These are phyloP conservation scores for Phialophora verrucosa DNA, from an alignment of 2,329 filamentous ascomycete genomes.

Conservation along the genomic window DNA sequence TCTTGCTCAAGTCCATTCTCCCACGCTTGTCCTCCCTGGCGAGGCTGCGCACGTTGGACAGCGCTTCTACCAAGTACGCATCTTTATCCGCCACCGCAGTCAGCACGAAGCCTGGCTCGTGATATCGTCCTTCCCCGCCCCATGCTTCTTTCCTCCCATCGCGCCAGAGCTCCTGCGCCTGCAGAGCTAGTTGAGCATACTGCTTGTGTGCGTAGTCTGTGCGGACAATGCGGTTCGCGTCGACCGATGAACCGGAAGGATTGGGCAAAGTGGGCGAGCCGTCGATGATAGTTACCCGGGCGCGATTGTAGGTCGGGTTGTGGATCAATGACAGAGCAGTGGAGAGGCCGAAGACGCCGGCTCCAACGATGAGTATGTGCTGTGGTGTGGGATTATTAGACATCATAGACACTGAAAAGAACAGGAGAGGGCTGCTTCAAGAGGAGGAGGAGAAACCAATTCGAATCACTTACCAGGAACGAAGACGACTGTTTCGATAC, in stretches of 20 bases:
- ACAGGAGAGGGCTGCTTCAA: not conserved
- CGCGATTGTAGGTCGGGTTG: slow-evolving; percentile 46
- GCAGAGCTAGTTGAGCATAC: slow-evolving; percentile 75
- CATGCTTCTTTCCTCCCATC: slow-evolving; percentile 41
- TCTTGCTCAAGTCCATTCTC: slow-evolving; percentile 47
- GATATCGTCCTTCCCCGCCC: slow-evolving; percentile 52
- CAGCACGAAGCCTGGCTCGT: slow-evolving; percentile 51
- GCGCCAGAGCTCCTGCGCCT: slow-evolving; percentile 62
- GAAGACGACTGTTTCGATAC: not conserved
- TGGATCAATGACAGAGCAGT: slow-evolving; percentile 73
- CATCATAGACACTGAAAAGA: slow-evolving; percentile 1
- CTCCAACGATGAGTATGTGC: slow-evolving; percentile 66
- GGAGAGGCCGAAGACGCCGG: slow-evolving; percentile 69
- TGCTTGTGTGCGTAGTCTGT: slow-evolving; percentile 81
- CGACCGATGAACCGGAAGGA: slow-evolving; percentile 64
- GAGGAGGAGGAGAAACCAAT: not conserved
- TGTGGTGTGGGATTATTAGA: slow-evolving; percentile 32
- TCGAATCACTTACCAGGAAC: slow-evolving; percentile 5
- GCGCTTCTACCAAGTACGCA: slow-evolving; percentile 27
- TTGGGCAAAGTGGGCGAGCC: slow-evolving; percentile 61
- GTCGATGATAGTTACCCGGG: slow-evolving; percentile 63
- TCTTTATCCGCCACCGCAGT: slow-evolving; percentile 42
- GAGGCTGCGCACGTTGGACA: slow-evolving; percentile 33
- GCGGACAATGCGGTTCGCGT: slow-evolving; percentile 66
- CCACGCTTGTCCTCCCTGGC: slow-evolving; percentile 42